Evolutionary conservation across 805 yeast species (phyloP).

Genomic region (Candida pseudoglaebosa): DNA sequence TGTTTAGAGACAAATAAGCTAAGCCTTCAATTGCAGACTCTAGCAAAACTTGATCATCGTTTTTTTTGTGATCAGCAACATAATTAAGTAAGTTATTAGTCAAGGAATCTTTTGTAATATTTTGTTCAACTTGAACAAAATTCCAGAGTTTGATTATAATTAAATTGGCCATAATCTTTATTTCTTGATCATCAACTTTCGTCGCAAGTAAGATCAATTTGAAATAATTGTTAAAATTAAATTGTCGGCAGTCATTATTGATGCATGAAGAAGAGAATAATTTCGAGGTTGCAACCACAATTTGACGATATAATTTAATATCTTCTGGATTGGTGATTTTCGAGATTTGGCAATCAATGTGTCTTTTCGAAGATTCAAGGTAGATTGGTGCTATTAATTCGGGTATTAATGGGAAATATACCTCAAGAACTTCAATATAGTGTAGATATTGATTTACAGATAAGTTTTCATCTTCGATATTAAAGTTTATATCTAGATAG

Average conservation of each 20-base stretch:
- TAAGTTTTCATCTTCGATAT: conserved; percentile 10
- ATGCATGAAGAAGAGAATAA: conserved; percentile 40
- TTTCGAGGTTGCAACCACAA: conserved; percentile 12
- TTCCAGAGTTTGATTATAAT: conserved; percentile 58
- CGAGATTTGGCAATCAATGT: conserved; percentile 1
- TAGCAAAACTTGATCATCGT: conserved; percentile 6
- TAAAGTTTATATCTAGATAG: conserved; percentile 18
- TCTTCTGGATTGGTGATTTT: not conserved
- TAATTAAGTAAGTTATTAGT: conserved; percentile 9
- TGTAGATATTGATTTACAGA: conserved; percentile 15
- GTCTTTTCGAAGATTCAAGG: conserved; percentile 11
- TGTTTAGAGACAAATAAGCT: conserved; percentile 45
- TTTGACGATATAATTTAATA: not conserved
- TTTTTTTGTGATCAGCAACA: conserved; percentile 6
- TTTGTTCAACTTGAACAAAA: conserved; percentile 26
- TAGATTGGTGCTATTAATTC: conserved; percentile 18
- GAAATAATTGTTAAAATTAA: conserved; percentile 43
- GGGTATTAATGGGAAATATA: conserved; percentile 27
- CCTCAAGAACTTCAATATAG: conserved; percentile 17
- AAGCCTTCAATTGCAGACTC: conserved; percentile 41
- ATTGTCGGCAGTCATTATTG: conserved; percentile 46
- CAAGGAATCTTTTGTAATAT: conserved; percentile 9
- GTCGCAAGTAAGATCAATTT: conserved; percentile 37
- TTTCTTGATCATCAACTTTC: conserved; percentile 11
- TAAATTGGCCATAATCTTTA: conserved; percentile 38